Base-by-base conservation (phyloP, 768 basidiomycete species). In the Cytidiella melzeri region DNA sequence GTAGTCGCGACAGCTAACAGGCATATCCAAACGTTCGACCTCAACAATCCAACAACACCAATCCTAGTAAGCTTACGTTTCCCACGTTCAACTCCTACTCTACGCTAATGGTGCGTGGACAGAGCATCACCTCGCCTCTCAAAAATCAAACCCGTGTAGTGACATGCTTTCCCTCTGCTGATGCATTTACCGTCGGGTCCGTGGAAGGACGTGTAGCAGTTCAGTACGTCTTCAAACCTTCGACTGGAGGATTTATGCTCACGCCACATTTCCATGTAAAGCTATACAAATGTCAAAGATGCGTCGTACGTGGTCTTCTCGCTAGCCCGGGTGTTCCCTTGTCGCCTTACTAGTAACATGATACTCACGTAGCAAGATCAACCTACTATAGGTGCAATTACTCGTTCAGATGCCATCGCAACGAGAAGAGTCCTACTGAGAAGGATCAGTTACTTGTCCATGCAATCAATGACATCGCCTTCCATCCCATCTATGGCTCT, bases 1-100 rank as follows among this genome's bases (percentile, higher is more conserved):
- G 93, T 94, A 28, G 88, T 92, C 45, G 94, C 86, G 23, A 95
- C 92, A 1, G 94, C 92, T 4, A 93, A 96, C 51, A 80, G 92
- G 24, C 87, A 93, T 62, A 82, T 96, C 45, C 83, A 87, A 64
- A 87, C 94, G 54, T 87, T 81, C 72, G 87, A 95, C 66, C 76
- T 96, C 44, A 79, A 75, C 18, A 91, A 87, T 62, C 93, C 94
- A 2, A 83, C 76, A 21, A 74, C 80, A 1, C 67, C 85, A 1
- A 89, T 83, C 72, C 88, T 86, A 72, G 90, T 85, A 34, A 49
- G 51, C 43, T 5, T 21, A 9, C 2, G 12, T 45, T 10, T 48
- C 43, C 36, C 18, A 41, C 27, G n/a, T n/a, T n/a, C n/a, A n/a
- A n/a, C 48, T 52, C 10, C 19, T 25, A 12, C 19, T 41, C 6